These are phyloP conservation scores for Thalassiosira livingstoniorum DNA, from an alignment of 352 stramenopile species.

Conservation along the genomic window DNA sequence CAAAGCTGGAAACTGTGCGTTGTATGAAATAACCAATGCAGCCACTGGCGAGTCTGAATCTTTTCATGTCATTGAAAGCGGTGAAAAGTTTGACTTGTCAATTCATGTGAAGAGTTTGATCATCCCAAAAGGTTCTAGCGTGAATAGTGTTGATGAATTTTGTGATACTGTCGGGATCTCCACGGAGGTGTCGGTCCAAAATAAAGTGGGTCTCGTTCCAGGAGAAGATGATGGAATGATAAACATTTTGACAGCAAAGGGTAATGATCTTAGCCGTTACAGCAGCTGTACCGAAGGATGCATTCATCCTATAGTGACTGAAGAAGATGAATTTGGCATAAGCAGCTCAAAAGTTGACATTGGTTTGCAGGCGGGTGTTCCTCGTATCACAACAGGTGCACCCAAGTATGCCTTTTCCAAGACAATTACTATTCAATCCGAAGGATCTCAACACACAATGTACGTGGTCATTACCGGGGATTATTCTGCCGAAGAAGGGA, in stretches of 20 bases:
- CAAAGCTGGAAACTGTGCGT: neutral
- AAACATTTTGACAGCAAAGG: too few relatives aligned
- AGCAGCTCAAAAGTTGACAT: too few relatives aligned
- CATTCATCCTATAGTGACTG: too few relatives aligned
- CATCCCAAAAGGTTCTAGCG: neutral
- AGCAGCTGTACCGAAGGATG: too few relatives aligned
- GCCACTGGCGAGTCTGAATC: neutral
- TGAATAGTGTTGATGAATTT: neutral
- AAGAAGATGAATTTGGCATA: too few relatives aligned
- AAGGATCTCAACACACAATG: neutral
- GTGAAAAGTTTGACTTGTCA: neutral
- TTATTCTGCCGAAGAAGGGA: neutral
- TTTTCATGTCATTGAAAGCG: neutral
- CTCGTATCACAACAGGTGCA: too few relatives aligned
- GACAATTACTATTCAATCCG: constrained; percentile 2
- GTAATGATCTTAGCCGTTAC: too few relatives aligned
- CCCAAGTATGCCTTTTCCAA: neutral
- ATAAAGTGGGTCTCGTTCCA: constrained; percentile 3
- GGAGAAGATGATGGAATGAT: too few relatives aligned
- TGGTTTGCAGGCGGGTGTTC: too few relatives aligned
- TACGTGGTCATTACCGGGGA: neutral
- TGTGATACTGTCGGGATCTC: constrained; percentile 13
- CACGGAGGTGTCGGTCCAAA: neutral
- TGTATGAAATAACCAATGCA: neutral
- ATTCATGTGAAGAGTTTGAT: neutral